Evolutionary conservation across 805 yeast species (phyloP).

Genomic region (Suhomyces faveliae): DNA sequence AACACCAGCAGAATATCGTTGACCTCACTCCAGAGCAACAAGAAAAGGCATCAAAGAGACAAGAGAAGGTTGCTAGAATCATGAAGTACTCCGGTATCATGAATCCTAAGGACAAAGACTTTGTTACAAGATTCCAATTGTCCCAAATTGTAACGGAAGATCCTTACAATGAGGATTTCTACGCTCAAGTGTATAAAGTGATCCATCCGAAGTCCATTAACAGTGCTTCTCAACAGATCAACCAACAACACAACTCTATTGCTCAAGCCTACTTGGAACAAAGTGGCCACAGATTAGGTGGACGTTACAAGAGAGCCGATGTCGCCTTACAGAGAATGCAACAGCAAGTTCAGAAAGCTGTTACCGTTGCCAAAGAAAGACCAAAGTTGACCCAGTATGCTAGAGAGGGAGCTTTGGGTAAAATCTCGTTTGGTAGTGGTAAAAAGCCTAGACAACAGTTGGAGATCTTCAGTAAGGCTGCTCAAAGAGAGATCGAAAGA

Average conservation of each 20-base stretch:
- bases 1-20: constrained; percentile 19
- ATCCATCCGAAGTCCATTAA: constrained; percentile 52
- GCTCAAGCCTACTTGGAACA: constrained; percentile 91
- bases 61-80: constrained; percentile 71
- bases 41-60: constrained; percentile 63
- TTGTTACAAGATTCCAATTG: constrained; percentile 88
- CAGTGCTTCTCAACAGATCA: constrained; percentile 50
- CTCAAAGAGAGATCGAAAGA: constrained; percentile 44
- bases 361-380: constrained; percentile 88
- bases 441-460: constrained; percentile 87
- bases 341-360: constrained; percentile 95
- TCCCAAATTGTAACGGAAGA: constrained; percentile 96
- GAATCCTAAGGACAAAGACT: constrained; percentile 97
- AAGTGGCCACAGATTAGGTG: constrained; percentile 88
- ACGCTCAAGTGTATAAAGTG: constrained; percentile 84
- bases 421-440: constrained; percentile 72
- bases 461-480: constrained; percentile 56
- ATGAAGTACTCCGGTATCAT: constrained; percentile 86
- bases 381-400: constrained; percentile 64
- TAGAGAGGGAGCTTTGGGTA: constrained; percentile 87
- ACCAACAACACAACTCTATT: constrained; percentile 68
- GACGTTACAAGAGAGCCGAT: constrained; percentile 79
- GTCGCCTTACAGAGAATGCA: constrained; percentile 96
- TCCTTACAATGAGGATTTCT: constrained; percentile 95
- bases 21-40: constrained; percentile 70